Conservation (phyloP, 2,329 filamentous ascomycete species). For the Parasarocladium wereldwijsianum region DNA sequence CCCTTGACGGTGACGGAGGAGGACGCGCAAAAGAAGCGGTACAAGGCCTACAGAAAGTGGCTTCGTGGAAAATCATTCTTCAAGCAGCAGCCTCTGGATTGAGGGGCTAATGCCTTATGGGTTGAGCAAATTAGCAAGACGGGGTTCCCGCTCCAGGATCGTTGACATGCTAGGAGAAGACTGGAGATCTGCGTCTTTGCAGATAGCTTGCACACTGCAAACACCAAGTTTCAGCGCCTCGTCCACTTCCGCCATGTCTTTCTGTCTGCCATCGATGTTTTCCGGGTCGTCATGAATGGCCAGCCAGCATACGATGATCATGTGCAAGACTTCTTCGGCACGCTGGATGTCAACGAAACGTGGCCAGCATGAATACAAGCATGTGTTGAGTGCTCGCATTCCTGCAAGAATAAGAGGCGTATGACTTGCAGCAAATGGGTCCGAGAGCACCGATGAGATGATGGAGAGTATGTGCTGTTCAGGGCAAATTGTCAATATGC, state of each 20-base stretch:
- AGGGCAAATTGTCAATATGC: no score
- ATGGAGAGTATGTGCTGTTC: conserved; percentile 50
- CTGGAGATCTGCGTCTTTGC: no score
- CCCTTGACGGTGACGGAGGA: conserved; percentile 78
- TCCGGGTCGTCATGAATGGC: conserved; percentile 27
- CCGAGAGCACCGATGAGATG: conserved; percentile 46
- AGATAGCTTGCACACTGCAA: no score
- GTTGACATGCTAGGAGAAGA: no score
- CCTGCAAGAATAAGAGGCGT: conserved; percentile 38
- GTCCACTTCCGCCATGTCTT: background rate
- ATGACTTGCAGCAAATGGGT: conserved; percentile 49
- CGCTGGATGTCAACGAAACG: conserved; percentile 40
- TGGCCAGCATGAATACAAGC: conserved; percentile 55
- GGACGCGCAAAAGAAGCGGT: conserved; percentile 81
- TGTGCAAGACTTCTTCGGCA: conserved; percentile 48
- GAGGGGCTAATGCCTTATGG: conserved; percentile 11
- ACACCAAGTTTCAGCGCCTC: conserved; percentile 17
- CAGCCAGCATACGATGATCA: conserved; percentile 47
- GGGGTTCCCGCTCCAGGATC: background rate
- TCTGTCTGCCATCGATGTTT: background rate
- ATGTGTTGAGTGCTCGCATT: conserved; percentile 34
- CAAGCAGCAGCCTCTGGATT: conserved; percentile 65
- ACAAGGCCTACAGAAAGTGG: conserved; percentile 95
- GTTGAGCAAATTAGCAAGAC: background rate
- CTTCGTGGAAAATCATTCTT: conserved; percentile 88